Conservation (phyloP, 352 stramenopile species). For the Phytophthora kernoviae region DNA sequence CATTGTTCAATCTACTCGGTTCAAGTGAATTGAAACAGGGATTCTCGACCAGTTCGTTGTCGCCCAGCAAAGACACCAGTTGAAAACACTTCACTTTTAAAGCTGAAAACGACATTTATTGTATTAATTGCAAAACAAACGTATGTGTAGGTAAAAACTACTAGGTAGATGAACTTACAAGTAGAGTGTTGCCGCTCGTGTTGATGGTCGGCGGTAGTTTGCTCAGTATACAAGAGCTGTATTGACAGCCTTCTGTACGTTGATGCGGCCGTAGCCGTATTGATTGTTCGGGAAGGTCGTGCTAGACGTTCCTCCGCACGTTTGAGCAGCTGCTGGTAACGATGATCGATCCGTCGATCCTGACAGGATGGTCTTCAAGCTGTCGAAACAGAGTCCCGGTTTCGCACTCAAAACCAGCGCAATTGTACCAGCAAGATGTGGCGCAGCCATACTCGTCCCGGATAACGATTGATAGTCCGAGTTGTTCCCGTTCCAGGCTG, state of each 20-base stretch:
- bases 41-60: too few relatives aligned
- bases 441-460: conserved; percentile 61
- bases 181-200: conserved; percentile 3
- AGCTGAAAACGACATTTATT: too few relatives aligned
- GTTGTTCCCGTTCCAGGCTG: conserved; percentile 42
- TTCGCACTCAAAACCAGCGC: conserved; percentile 48
- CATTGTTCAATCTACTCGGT: too few relatives aligned
- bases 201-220: background rate
- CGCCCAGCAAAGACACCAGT: too few relatives aligned
- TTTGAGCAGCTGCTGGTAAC: conserved; percentile 14
- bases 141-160: conserved; percentile 9
- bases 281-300: conserved; percentile 61
- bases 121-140: too few relatives aligned
- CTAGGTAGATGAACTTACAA: conserved; percentile 17
- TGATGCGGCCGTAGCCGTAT: conserved; percentile 58
- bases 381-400: conserved; percentile 36
- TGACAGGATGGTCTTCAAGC: conserved; percentile 32
- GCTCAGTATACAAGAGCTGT: conserved; percentile 27
- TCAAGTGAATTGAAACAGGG: too few relatives aligned
- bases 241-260: conserved; percentile 41
- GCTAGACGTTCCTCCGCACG: conserved; percentile 40
- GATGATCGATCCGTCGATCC: conserved; percentile 11
- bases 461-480: conserved; percentile 43
- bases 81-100: too few relatives aligned
- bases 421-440: conserved; percentile 53